phyloP scores from a whole-genome alignment of 257 asterid species.

The Verbascum thapsus region DNA sequence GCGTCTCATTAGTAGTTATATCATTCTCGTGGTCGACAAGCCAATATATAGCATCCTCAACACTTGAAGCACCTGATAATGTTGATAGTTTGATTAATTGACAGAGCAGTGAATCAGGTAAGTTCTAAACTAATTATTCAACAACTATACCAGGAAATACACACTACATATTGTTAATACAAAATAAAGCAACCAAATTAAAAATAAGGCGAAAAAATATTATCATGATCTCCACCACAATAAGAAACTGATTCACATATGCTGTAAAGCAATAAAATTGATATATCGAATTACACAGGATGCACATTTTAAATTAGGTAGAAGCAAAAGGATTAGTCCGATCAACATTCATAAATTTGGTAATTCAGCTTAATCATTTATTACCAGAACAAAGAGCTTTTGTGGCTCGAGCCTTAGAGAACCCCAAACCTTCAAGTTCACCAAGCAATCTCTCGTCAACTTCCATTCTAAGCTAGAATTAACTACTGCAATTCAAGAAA shows the following conservation, averaged over 20 bases:
- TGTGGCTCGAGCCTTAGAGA: conserved; percentile 51
- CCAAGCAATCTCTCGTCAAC: conserved; percentile 52
- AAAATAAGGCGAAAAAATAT: too few relatives aligned
- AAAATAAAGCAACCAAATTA: not conserved
- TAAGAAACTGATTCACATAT: too few relatives aligned
- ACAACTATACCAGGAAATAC: not conserved
- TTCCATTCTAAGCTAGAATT: conserved; percentile 41
- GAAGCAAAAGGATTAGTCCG: not conserved
- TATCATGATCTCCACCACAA: too few relatives aligned
- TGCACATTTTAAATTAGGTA: not conserved
- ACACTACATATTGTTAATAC: not conserved
- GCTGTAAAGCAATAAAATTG: too few relatives aligned
- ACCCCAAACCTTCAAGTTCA: conserved; percentile 76
- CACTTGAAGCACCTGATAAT: conserved; percentile 62
- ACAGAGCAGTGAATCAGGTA: not conserved
- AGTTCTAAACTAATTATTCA: not conserved
- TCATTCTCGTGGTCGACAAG: conserved; percentile 58
- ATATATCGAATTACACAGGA: too few relatives aligned
- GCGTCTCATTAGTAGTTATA: conserved; percentile 40
- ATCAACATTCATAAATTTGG: not conserved
- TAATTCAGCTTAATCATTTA: conserved; percentile 5
- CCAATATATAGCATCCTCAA: conserved; percentile 78
- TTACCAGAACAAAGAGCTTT: conserved; percentile 72
- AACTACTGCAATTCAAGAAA: conserved; percentile 5
- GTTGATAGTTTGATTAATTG: not conserved